Base-by-base conservation (phyloP, 805 yeast species). In the Cephaloascus fragrans region DNA sequence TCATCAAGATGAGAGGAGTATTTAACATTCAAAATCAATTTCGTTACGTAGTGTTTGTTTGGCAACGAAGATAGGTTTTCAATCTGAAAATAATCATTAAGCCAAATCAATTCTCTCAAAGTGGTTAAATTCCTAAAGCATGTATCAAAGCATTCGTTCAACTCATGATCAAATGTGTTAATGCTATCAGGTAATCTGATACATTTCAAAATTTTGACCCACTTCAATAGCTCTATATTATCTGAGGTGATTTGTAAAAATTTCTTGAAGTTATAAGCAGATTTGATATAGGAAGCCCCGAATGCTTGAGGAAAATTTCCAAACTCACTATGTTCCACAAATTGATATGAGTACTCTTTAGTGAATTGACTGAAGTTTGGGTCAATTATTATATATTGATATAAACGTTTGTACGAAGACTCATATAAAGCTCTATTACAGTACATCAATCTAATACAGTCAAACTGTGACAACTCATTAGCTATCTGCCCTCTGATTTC, bases 121-220 rank as follows among this genome's bases (percentile, higher is more conserved):
- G 47, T 44, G 10, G 34, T 32, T 39, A 66, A 44, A 1, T 44
- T 45, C 1, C 34, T 36, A 37, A 69, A 57, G 26, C 59, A 60
- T 3, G 41, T 38, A 3, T 44, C 37, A 6, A 70, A 49, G 28
- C 39, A 45, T 23, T 43, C 45, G 19, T 53, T 50, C 32, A 62
- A 49, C 3, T 56, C 57, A 20, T 50, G 41, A 36, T 67, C 69
- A 41, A 56, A 55, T 1, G 59, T 51, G 33, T 62, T 59, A 19
- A 67, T 55, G 18, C 69, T 64, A 42, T 68, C 71, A 0, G 75
- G 76, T 3, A 71, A 45, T 18, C 52, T 49, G 2, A 61, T 47
- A 37, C 67, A 56, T 35, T 55, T 59, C 18, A 71, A 45, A 14
- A 47, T 44, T 33, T 47, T 46, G 3, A 64, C 50, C 12, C 49